These are phyloP conservation scores for Euphorbia celastroides DNA, from an alignment of 441 rosid genomes.

Conservation along the genomic window DNA sequence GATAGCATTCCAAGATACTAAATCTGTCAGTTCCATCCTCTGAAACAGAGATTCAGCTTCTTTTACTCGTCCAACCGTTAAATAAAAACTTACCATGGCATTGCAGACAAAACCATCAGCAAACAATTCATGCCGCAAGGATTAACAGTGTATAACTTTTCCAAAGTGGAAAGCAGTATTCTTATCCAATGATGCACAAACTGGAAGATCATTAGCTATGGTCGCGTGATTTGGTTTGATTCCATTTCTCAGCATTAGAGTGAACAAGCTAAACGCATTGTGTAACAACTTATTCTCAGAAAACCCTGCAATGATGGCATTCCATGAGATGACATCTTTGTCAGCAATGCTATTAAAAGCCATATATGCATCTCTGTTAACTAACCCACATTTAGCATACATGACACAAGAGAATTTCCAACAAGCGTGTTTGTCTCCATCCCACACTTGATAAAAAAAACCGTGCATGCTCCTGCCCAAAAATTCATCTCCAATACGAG, in stretches of 20 bases:
- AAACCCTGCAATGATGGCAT: conserved; percentile 80
- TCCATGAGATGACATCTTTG: conserved; percentile 89
- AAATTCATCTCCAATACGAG: conserved; percentile 40
- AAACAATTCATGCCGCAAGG: conserved; percentile 44
- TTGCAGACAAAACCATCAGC: conserved; percentile 53
- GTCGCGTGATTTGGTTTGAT: conserved; percentile 55
- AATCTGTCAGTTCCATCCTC: conserved; percentile 58
- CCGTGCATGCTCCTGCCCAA: conserved; percentile 54
- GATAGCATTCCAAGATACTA: conserved; percentile 84
- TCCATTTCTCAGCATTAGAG: conserved; percentile 45
- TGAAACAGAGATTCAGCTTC: conserved; percentile 56
- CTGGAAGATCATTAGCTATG: conserved; percentile 51
- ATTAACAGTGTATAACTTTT: conserved; percentile 60
- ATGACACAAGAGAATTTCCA: conserved; percentile 73
- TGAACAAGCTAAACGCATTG: conserved; percentile 51
- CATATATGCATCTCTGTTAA: conserved; percentile 39
- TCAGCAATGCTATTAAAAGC: conserved; percentile 48
- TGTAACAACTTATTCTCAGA: conserved; percentile 52
- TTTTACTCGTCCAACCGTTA: conserved; percentile 45
- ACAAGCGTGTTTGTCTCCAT: conserved; percentile 55
- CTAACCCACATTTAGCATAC: conserved; percentile 69
- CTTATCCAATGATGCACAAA: conserved; percentile 46
- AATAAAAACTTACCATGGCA: conserved; percentile 68
- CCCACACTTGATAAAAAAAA: conserved; percentile 49
- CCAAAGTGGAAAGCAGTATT: conserved; percentile 39